phyloP scores from a whole-genome alignment of 345 rosid species.

The Rhodamnia argentea region DNA sequence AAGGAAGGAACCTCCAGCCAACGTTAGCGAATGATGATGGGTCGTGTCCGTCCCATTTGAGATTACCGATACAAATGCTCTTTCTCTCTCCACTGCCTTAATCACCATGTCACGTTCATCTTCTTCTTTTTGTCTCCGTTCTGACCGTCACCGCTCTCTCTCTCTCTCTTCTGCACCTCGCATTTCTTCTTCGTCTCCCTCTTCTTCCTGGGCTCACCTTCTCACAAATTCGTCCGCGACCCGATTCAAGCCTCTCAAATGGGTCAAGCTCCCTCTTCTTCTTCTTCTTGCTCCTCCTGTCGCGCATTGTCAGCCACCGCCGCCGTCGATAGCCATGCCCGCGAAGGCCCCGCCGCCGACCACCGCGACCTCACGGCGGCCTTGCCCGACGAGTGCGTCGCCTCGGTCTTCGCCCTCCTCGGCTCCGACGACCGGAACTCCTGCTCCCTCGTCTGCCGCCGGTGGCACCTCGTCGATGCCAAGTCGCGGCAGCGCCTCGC shows the following conservation, averaged over 20 bases:
- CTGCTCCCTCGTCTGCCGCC: slow-evolving; percentile 25
- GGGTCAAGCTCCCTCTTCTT: slow-evolving; percentile 18
- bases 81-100: not conserved
- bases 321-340: not conserved
- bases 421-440: slow-evolving; percentile 13
- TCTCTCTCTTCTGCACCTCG: not conserved
- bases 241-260: not conserved
- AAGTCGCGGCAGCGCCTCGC: slow-evolving; percentile 15
- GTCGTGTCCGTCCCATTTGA: not conserved
- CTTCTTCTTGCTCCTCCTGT: not conserved
- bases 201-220: not conserved
- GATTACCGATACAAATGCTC: not conserved
- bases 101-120: not conserved
- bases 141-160: not conserved
- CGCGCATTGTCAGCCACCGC: not conserved
- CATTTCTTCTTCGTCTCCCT: not conserved
- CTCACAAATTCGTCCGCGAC: not conserved
- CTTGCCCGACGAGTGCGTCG: slow-evolving; percentile 25
- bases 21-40: not conserved
- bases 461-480: slow-evolving; percentile 25
- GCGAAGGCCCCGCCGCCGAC: not conserved
- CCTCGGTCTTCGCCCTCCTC: slow-evolving; percentile 7
- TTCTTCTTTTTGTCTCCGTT: not conserved
- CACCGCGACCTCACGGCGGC: slow-evolving; percentile 4
- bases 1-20: not conserved